Conservation (phyloP, 352 stramenopile species). For the Detonula confervacea region DNA sequence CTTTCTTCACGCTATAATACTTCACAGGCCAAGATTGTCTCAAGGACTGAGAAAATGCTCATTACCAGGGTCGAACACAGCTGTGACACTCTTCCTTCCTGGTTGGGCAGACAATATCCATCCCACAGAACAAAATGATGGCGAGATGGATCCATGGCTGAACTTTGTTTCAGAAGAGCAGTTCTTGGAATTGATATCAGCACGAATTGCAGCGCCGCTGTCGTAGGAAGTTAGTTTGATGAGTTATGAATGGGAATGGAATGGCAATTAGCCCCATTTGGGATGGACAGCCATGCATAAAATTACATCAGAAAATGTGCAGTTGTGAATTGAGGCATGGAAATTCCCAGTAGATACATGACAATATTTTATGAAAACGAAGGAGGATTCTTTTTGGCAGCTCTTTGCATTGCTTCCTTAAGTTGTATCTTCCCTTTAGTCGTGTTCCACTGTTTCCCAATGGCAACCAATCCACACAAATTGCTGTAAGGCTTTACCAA, state of each 20-base stretch:
- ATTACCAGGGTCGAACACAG: constrained; percentile 8
- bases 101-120: constrained; percentile 41
- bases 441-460: constrained; percentile 56
- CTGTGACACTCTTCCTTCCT: constrained; percentile 42
- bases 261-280: too few relatives aligned
- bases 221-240: too few relatives aligned
- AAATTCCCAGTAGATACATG: too few relatives aligned
- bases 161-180: constrained; percentile 47
- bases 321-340: too few relatives aligned
- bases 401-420: constrained; percentile 20
- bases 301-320: too few relatives aligned
- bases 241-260: too few relatives aligned
- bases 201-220: constrained; percentile 20
- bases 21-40: constrained; percentile 27
- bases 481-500: constrained; percentile 52
- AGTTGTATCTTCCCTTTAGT: constrained; percentile 16
- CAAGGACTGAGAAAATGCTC: constrained; percentile 44
- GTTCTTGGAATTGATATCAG: constrained; percentile 46
- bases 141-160: constrained; percentile 59
- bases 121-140: constrained; percentile 42
- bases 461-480: constrained; percentile 50
- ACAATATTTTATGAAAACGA: too few relatives aligned
- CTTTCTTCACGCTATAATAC: neutral
- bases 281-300: too few relatives aligned
- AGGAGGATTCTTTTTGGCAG: constrained; percentile 26